Percentiles rank a stretch among this genome's conserved stretches.
phyloP scores from a whole-genome alignment of 441 rosid species.

The Pelargonium citronellum region DNA sequence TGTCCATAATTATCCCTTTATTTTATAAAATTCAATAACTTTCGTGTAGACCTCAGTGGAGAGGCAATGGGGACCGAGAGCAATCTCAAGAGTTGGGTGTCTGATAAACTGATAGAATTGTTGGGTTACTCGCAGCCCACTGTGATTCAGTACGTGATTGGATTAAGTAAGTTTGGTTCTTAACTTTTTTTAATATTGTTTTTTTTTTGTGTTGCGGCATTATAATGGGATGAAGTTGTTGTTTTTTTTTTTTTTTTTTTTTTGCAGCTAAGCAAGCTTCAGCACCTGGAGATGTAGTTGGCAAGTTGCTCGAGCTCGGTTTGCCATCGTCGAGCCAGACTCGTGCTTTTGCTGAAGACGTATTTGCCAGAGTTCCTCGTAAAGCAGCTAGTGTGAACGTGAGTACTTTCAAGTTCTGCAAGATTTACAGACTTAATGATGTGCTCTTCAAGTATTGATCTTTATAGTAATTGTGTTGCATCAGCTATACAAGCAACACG shows the following conservation, averaged over 20 bases:
- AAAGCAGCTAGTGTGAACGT: slow-evolving; percentile 52
- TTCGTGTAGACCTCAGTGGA: slow-evolving; percentile 5
- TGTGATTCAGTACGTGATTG: slow-evolving; percentile 64
- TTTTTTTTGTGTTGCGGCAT: neutral
- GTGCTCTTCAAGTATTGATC: too few species aligned
- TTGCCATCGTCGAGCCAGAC: slow-evolving; percentile 58
- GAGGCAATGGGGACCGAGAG: slow-evolving; percentile 51
- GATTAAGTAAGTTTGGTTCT: slow-evolving; percentile 40
- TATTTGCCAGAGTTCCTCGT: slow-evolving; percentile 65
- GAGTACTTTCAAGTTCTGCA: slow-evolving; percentile 32
- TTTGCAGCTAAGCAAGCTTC: slow-evolving; percentile 63
- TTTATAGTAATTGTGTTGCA: neutral
- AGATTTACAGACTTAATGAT: neutral
- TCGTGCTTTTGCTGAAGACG: slow-evolving; percentile 58
- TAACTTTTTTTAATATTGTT: neutral
- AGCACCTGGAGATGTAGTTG: slow-evolving; percentile 52
- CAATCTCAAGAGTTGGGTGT: slow-evolving; percentile 68
- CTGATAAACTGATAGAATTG: slow-evolving; percentile 65
- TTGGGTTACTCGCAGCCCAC: slow-evolving; percentile 68
- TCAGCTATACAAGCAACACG: slow-evolving; percentile 72
- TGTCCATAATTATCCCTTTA: neutral
- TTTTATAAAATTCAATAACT: neutral
- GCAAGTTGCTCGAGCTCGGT: slow-evolving; percentile 52
- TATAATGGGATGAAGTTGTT: neutral
- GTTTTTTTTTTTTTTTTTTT: slow-evolving; percentile 11